Conservation (phyloP, 345 rosid genomes). For the Lumnitzera racemosa region DNA sequence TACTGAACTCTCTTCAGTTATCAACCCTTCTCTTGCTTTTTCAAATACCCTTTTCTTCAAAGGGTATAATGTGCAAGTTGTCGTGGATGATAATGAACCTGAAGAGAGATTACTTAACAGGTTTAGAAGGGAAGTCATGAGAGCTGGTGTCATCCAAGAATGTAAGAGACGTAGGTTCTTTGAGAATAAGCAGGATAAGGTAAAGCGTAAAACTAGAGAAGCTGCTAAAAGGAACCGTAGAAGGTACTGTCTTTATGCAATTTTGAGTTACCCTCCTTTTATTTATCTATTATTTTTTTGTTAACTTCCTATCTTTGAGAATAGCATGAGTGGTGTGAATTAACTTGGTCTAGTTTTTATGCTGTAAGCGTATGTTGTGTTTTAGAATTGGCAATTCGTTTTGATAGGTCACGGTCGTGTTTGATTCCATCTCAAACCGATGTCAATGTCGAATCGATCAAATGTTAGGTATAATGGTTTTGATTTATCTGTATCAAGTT, state of each 20-base stretch:
- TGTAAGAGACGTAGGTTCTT: slow-evolving; percentile 20
- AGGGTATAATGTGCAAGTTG: slow-evolving; percentile 22
- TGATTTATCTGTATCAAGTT: too few species aligned
- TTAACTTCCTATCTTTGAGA: neutral
- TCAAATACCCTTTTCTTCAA: slow-evolving; percentile 21
- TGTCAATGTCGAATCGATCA: too few species aligned
- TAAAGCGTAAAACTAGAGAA: slow-evolving; percentile 20
- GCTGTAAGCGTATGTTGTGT: too few species aligned
- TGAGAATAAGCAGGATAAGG: slow-evolving; percentile 25
- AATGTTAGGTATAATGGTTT: too few species aligned
- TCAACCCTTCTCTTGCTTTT: slow-evolving; percentile 23
- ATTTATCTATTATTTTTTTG: neutral
- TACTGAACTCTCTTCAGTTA: slow-evolving; percentile 8
- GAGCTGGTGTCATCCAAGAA: slow-evolving; percentile 26
- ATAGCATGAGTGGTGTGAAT: neutral
- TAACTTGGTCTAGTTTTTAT: neutral
- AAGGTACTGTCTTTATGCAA: slow-evolving; percentile 9
- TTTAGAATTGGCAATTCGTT: too few species aligned
- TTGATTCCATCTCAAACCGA: too few species aligned
- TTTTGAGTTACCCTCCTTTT: neutral
- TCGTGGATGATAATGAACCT: slow-evolving; percentile 25
- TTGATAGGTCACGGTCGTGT: too few species aligned
- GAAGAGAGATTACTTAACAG: slow-evolving; percentile 21
- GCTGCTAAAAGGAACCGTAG: slow-evolving; percentile 21
- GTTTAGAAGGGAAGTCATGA: slow-evolving; percentile 30